These are phyloP conservation scores for Clarireedia paspali DNA, from an alignment of 2,329 filamentous ascomycete species.

Conservation along the genomic window DNA sequence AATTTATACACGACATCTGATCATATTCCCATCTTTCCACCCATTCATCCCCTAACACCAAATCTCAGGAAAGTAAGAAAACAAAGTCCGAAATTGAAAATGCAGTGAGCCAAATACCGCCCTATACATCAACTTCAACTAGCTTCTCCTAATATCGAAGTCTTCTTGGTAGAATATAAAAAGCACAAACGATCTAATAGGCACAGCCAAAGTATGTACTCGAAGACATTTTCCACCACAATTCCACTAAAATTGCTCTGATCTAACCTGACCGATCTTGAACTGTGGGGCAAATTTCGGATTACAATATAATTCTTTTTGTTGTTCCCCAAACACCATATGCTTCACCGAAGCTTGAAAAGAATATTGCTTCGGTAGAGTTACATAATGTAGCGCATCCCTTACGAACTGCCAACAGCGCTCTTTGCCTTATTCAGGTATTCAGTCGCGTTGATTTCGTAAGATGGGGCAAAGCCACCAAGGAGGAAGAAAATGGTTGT, in stretches of 20 bases:
- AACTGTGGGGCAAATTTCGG: neutral
- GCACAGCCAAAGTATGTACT: neutral
- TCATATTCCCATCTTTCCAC: too few species aligned
- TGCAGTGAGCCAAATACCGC: too few species aligned
- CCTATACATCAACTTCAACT: too few species aligned
- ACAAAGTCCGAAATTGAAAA: too few species aligned
- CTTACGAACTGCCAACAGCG: slow-evolving; percentile 17
- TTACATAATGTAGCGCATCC: neutral
- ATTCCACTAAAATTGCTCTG: neutral
- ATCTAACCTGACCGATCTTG: neutral
- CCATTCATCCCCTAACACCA: too few species aligned
- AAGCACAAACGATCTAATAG: neutral
- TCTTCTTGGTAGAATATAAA: too few species aligned
- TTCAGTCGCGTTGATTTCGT: slow-evolving; percentile 43
- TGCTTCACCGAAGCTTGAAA: slow-evolving; percentile 1
- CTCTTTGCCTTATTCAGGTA: slow-evolving; percentile 26
- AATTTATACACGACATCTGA: too few species aligned
- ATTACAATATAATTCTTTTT: neutral
- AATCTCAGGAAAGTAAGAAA: too few species aligned
- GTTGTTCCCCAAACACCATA: slow-evolving; percentile 1
- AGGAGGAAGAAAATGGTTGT: slow-evolving; percentile 64
- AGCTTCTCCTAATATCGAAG: too few species aligned
- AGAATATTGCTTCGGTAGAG: neutral
- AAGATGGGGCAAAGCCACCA: slow-evolving; percentile 55
- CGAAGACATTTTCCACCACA: neutral